Evolutionary conservation across 306 rosid species (phyloP).

Genomic region (Neltuma alba): DNA sequence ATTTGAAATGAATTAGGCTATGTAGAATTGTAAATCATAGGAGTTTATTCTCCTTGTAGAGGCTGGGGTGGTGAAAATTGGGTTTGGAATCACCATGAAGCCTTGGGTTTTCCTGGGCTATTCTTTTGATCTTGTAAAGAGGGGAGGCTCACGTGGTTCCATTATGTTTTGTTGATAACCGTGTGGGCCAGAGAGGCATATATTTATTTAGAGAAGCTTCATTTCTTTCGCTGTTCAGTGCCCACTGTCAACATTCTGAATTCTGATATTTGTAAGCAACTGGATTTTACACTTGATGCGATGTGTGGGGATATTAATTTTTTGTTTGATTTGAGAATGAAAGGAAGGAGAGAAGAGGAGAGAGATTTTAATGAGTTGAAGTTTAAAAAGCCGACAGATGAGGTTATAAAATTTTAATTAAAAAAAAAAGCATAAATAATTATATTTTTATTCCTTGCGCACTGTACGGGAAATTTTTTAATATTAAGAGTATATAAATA

Average conservation of each 20-base stretch:
- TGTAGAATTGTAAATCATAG: constrained; percentile 89
- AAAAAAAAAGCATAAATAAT: too few species aligned
- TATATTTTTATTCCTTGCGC: too few species aligned
- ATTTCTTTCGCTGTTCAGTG: constrained; percentile 31
- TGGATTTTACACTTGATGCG: background rate
- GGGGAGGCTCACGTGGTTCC: constrained; percentile 69
- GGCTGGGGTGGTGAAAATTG: constrained; percentile 59
- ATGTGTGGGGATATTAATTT: background rate
- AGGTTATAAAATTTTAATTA: background rate
- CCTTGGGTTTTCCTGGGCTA: constrained; percentile 59
- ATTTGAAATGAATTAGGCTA: constrained; percentile 48
- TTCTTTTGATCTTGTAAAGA: constrained; percentile 63
- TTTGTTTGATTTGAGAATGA: background rate
- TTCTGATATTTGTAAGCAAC: background rate
- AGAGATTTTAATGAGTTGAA: background rate
- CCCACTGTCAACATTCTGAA: background rate
- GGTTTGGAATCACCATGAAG: constrained; percentile 52
- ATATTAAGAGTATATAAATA: too few species aligned
- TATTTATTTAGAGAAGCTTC: constrained; percentile 34
- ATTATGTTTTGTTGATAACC: constrained; percentile 62
- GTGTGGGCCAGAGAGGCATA: constrained; percentile 56
- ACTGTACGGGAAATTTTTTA: too few species aligned
- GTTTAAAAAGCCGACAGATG: too few species aligned
- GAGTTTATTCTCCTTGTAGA: constrained; percentile 50
- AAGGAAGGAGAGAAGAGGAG: background rate